Percentiles rank a stretch among this genome's conserved stretches.
Evolutionary conservation across 805 yeast species (phyloP).

Genomic region (Candida arabinofermentans): DNA sequence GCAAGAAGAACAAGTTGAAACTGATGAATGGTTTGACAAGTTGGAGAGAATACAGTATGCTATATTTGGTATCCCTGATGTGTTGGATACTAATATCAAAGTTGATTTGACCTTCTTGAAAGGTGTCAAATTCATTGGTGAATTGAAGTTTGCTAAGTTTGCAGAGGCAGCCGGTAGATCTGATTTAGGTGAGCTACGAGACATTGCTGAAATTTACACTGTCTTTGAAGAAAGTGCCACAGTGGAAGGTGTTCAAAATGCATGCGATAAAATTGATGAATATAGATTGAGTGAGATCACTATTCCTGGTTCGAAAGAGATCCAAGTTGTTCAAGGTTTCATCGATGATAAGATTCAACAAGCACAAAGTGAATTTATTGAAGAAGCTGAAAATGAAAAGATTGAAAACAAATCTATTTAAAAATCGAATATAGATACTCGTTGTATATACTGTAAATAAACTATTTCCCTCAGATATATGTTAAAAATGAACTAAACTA

Average conservation of each 20-base stretch:
- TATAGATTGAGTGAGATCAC: slow-evolving; percentile 30
- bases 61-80: slow-evolving; percentile 78
- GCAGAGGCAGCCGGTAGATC: slow-evolving; percentile 28
- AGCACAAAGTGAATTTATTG: slow-evolving; percentile 16
- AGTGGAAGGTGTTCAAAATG: slow-evolving; percentile 31
- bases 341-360: slow-evolving; percentile 29
- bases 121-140: slow-evolving; percentile 69
- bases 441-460: background rate
- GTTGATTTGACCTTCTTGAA: slow-evolving; percentile 57
- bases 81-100: slow-evolving; percentile 51
- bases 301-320: slow-evolving; percentile 33
- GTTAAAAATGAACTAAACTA: too few relatives aligned
- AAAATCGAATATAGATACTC: background rate
- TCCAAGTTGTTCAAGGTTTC: slow-evolving; percentile 33
- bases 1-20: slow-evolving; percentile 48
- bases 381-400: slow-evolving; percentile 3
- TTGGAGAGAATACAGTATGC: slow-evolving; percentile 79
- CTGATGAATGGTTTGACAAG: slow-evolving; percentile 57
- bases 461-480: too few relatives aligned
- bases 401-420: slow-evolving; percentile 2
- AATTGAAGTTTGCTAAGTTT: slow-evolving; percentile 59
- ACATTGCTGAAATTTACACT: slow-evolving; percentile 34
- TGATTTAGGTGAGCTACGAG: slow-evolving; percentile 42
- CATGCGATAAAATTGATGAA: slow-evolving; percentile 31
- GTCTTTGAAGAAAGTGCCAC: slow-evolving; percentile 36